phyloP scores from a whole-genome alignment of 2,329 filamentous ascomycete species.

The Amylocarpus encephaloides region DNA sequence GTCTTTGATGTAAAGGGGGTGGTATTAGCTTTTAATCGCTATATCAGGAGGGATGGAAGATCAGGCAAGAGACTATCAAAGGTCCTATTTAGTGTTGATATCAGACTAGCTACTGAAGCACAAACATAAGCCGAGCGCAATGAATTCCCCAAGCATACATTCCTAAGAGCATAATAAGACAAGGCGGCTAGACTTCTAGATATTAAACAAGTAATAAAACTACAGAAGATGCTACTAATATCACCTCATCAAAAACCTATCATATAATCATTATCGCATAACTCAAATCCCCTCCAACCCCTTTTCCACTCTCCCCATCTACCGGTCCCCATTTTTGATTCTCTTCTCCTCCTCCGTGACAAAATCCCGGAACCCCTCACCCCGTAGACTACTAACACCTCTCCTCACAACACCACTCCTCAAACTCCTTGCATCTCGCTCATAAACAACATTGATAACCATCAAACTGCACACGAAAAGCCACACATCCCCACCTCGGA shows the following conservation, averaged over 20 bases:
- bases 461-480: slow-evolving; percentile 76
- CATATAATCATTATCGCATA: background rate
- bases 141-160: no score
- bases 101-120: no score
- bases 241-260: background rate
- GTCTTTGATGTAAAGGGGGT: no score
- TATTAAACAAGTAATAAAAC: background rate
- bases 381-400: slow-evolving; percentile 25
- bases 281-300: background rate
- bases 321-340: slow-evolving; percentile 11
- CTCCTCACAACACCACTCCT: slow-evolving; percentile 23
- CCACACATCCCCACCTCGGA: slow-evolving; percentile 76
- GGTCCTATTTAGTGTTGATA: background rate
- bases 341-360: slow-evolving; percentile 22
- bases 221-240: background rate
- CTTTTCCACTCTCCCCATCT: background rate
- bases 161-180: no score
- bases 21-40: no score
- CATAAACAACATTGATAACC: slow-evolving; percentile 61
- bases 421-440: slow-evolving; percentile 26
- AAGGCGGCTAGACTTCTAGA: no score
- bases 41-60: no score
- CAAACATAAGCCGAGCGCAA: no score
- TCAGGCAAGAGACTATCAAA: no score
- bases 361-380: slow-evolving; percentile 25